Conservation (phyloP, 1,139 yeast species). For the Hemisphaericaspora lyxosophila region DNA sequence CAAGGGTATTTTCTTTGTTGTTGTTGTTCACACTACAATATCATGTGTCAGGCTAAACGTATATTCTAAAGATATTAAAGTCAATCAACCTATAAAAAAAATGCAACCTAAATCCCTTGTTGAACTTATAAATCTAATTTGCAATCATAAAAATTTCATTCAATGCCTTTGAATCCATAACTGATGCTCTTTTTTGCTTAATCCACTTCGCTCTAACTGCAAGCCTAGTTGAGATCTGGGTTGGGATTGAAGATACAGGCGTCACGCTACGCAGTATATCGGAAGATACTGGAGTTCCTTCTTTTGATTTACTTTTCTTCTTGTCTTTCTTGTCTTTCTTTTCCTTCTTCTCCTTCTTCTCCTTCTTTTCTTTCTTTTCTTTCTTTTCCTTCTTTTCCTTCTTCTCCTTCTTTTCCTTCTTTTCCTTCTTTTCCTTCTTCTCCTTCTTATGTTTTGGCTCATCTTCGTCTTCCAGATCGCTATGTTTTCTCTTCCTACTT, state of each 20-base stretch:
- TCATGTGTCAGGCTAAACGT: too few relatives aligned
- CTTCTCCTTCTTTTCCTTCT: constrained; percentile 23
- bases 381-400: constrained; percentile 26
- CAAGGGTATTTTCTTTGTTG: too few relatives aligned
- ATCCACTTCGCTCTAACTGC: constrained; percentile 86
- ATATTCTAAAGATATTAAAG: not conserved
- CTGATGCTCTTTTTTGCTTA: constrained; percentile 85
- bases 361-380: constrained; percentile 28
- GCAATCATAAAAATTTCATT: constrained; percentile 91
- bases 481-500: constrained; percentile 14
- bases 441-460: constrained; percentile 21
- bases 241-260: constrained; percentile 34
- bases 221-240: constrained; percentile 56
- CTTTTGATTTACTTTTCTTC: constrained; percentile 16
- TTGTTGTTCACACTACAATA: too few relatives aligned
- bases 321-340: constrained; percentile 19
- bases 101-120: not conserved
- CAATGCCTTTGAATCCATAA: constrained; percentile 82
- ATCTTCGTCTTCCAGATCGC: constrained; percentile 10
- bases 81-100: not conserved
- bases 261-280: constrained; percentile 21
- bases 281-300: constrained; percentile 10
- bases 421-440: constrained; percentile 23
- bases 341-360: constrained; percentile 31
- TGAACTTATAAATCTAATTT: constrained; percentile 21